Base-by-base conservation (phyloP, 139 green algal genomes). In the Nannochloris sp. region DNA sequence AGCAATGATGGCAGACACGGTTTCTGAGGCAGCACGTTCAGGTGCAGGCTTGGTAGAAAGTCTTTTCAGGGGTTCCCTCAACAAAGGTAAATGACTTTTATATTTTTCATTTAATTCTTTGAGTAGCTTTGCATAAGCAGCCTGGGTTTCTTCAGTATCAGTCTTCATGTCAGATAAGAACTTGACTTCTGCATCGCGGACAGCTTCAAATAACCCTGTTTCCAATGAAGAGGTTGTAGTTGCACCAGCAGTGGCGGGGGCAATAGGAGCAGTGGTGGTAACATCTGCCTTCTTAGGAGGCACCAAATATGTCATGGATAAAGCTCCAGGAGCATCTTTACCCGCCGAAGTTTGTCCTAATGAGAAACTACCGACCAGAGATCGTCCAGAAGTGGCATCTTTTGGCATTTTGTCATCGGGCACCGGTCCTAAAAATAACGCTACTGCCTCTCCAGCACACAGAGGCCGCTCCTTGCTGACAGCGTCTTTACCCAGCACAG, bases 391-490 rank as follows among this genome's bases (percentile, higher is more conserved):
- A 12, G 35, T 79, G 1, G 86, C 87, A 46, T 95, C 87, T 79
- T 95, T 95, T 48, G 86, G 87, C 63, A 95, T 73, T 60, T 90
- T 90, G 70, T 90, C 87, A 19, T 90, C 81, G 0, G 82, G 60
- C 29, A 81, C 33, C 1, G 79, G 72, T 2, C 87, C 87, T 46
- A 95, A 24, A 65, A 86, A 94, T 57, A 88, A 54, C 10, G 12
- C 10, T 3, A 47, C 9, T 0, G 25, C 23, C 31, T 46, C 46
- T 72, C 75, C 75, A 57, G 65, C 29, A 54, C 58, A 38, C 37
- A 86, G 57, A 34, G 27, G n/a, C 6, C 54, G 45, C n/a, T 81
- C 69, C 46, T 79, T 77, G 30, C 53, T 30, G 3, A 58, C 32
- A 3, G 57, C 35, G 3, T 74, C 71, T 34, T 30, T 44, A n/a